Conservation (phyloP, 1,139 yeast genomes). For the Candida pseudoviswanathii region DNA sequence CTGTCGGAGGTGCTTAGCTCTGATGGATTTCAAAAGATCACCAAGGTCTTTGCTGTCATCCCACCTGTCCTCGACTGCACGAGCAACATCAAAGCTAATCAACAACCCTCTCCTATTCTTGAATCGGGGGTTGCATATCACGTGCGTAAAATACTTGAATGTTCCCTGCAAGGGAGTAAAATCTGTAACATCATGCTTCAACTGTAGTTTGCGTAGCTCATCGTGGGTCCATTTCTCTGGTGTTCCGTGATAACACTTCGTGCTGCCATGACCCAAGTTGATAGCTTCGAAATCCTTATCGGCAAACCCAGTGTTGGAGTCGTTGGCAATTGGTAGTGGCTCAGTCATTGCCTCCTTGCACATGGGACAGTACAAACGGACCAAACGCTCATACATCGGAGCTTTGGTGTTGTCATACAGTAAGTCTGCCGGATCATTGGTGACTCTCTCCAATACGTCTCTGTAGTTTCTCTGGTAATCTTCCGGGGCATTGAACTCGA, state of each 20-base stretch:
- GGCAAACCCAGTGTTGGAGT: slow-evolving; percentile 23
- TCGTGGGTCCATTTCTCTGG: slow-evolving; percentile 18
- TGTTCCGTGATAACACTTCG: slow-evolving; percentile 2
- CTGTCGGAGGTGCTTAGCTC: slow-evolving; percentile 6
- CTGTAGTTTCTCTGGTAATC: not conserved
- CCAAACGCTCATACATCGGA: slow-evolving; percentile 6
- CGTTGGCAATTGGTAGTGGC: slow-evolving; percentile 19
- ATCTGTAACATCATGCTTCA: slow-evolving; percentile 22
- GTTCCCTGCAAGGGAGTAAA: slow-evolving; percentile 18
- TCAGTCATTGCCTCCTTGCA: slow-evolving; percentile 18
- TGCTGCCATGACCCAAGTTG: not conserved
- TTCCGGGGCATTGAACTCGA: slow-evolving; percentile 20
- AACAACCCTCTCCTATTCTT: slow-evolving; percentile 5
- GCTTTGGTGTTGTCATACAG: slow-evolving; percentile 2
- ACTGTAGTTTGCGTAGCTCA: slow-evolving; percentile 23
- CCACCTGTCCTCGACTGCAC: slow-evolving; percentile 11
- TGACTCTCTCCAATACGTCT: not conserved
- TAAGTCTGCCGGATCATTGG: slow-evolving; percentile 3
- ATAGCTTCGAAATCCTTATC: slow-evolving; percentile 19
- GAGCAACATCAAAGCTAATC: slow-evolving; percentile 5
- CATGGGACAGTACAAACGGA: slow-evolving; percentile 21
- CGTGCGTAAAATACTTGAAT: slow-evolving; percentile 12
- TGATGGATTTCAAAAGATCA: not conserved
- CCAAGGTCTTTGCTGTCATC: slow-evolving; percentile 1
- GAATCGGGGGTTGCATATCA: slow-evolving; percentile 4